These are phyloP conservation scores for Phellopilus nigrolimitatus DNA, from an alignment of 1,284 basidiomycete species.

Conservation along the genomic window DNA sequence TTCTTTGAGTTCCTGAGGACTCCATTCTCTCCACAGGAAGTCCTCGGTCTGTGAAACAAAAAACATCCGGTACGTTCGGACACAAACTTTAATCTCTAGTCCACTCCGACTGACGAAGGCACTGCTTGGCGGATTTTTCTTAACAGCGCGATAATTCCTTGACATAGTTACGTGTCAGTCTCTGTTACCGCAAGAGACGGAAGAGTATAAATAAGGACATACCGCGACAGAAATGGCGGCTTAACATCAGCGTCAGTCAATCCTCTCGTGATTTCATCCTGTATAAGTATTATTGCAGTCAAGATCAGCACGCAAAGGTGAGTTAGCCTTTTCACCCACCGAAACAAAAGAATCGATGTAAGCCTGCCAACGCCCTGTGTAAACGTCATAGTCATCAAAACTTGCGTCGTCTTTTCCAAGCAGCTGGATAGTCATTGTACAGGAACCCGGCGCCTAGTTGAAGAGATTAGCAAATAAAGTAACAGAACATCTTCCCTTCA, in stretches of 20 bases:
- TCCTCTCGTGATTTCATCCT: slow-evolving; percentile 52
- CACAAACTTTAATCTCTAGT: slow-evolving; percentile 80
- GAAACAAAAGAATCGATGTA: slow-evolving; percentile 89
- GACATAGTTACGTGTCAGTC: slow-evolving; percentile 30
- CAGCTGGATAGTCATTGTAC: slow-evolving; percentile 78
- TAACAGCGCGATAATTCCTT: slow-evolving; percentile 26
- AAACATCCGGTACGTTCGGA: slow-evolving; percentile 82
- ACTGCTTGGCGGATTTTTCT: slow-evolving; percentile 26
- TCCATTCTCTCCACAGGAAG: slow-evolving; percentile 40
- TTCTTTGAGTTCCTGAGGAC: slow-evolving; percentile 34
- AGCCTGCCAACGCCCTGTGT: slow-evolving; percentile 81
- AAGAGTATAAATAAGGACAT: slow-evolving; percentile 24
- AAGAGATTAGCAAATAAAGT: not conserved
- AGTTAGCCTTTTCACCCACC: slow-evolving; percentile 41
- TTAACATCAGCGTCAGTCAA: slow-evolving; percentile 49
- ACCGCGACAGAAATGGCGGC: slow-evolving; percentile 75
- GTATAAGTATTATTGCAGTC: not conserved
- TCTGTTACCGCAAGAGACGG: slow-evolving; percentile 27
- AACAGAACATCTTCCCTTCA: not conserved
- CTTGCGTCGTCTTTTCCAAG: slow-evolving; percentile 87
- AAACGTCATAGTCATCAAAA: slow-evolving; percentile 79
- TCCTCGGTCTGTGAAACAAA: slow-evolving; percentile 75
- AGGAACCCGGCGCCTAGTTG: slow-evolving; percentile 60
- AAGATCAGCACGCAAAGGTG: not conserved
- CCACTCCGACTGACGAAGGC: slow-evolving; percentile 47